Evolutionary conservation across 305 asterid genomes (phyloP).

Genomic region (Rubia tinctorum): DNA sequence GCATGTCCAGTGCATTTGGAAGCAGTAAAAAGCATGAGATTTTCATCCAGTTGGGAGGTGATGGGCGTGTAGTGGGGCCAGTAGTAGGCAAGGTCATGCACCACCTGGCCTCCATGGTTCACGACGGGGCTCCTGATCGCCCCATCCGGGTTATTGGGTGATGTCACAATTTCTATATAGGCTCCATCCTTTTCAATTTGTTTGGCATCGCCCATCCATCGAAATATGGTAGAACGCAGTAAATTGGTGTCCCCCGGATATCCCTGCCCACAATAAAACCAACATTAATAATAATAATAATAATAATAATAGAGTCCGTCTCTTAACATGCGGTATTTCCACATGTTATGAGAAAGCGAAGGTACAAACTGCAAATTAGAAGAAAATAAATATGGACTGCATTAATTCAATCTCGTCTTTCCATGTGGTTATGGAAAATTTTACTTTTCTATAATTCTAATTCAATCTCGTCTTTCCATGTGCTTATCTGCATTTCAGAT

Average conservation of each 20-base stretch:
- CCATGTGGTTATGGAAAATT: no score
- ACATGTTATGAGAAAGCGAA: no score
- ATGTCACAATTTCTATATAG: conserved; percentile 64
- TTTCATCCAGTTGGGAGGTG: conserved; percentile 47
- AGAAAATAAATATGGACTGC: no score
- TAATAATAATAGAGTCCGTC: no score
- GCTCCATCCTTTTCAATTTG: conserved; percentile 42
- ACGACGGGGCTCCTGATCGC: conserved; percentile 45
- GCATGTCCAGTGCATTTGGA: conserved; percentile 94
- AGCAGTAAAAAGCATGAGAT: conserved; percentile 62
- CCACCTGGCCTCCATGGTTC: conserved; percentile 39
- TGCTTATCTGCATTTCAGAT: no score
- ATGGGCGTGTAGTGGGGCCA: conserved; percentile 89
- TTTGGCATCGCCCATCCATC: conserved; percentile 66
- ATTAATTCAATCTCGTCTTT: no score
- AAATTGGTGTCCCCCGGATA: conserved; percentile 52
- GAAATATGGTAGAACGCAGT: conserved; percentile 43
- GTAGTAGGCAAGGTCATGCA: conserved; percentile 80
- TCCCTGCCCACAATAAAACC: conserved; percentile 28
- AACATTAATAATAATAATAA: neutral
- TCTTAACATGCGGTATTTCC: no score
- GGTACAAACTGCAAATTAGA: no score
- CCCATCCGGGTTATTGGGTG: conserved; percentile 78
- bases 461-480: no score
- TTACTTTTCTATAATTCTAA: no score